Percentiles rank a stretch among this genome's conserved stretches.
phyloP scores from a whole-genome alignment of 169 alveolate genomes.

The Plasmodium inui region DNA sequence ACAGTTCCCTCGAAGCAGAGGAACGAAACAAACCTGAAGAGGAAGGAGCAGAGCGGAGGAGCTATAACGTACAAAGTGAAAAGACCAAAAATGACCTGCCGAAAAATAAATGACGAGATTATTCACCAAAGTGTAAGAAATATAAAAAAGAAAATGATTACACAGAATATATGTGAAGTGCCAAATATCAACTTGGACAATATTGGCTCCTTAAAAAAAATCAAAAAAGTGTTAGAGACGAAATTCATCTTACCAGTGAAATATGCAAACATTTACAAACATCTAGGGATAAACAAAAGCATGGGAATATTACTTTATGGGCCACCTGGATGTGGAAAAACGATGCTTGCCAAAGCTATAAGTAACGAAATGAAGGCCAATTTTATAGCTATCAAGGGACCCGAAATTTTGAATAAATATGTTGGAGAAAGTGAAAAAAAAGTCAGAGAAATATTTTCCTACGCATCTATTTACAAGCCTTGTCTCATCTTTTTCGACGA shows the following conservation, averaged over 20 bases:
- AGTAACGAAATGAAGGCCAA: constrained; percentile 97
- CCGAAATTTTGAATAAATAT: constrained; percentile 97
- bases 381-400: constrained; percentile 96
- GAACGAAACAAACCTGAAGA: background rate
- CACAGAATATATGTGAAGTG: constrained; percentile 78
- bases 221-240: constrained; percentile 92
- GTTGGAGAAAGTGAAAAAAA: constrained; percentile 99
- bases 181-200: constrained; percentile 97
- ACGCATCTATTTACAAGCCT: constrained; percentile 98
- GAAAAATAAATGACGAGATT: constrained; percentile 21
- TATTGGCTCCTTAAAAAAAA: constrained; percentile 95
- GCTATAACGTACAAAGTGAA: background rate
- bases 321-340: constrained; percentile 99
- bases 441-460: constrained; percentile 96
- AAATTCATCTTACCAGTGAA: constrained; percentile 95
- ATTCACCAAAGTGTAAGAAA: constrained; percentile 52
- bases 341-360: constrained; percentile 97
- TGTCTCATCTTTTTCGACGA: constrained; percentile 99
- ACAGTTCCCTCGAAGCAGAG: background rate
- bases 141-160: constrained; percentile 59
- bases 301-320: constrained; percentile 98
- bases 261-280: constrained; percentile 91
- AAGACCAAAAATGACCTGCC: background rate
- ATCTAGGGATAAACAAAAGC: constrained; percentile 93
- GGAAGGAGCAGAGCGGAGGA: background rate